Evolutionary conservation across 768 basidiomycete species (phyloP), one percentile per base, ranked within the genome.

Genomic region (Tricholoma terreum): DNA sequence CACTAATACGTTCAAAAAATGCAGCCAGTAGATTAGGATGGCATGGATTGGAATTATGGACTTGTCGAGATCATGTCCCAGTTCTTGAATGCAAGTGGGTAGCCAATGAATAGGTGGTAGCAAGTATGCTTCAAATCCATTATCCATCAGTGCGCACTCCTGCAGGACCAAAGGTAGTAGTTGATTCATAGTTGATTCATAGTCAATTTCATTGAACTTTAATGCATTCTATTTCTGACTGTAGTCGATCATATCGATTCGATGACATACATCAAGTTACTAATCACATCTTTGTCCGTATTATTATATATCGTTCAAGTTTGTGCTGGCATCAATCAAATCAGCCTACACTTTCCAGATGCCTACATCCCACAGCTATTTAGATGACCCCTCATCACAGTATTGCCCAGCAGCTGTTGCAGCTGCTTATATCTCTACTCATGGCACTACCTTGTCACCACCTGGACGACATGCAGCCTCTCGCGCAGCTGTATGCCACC

Each of bases 391-490:
- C 19, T 24, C 45, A 46, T 24, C 11, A 4, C 11, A 24, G 17
- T 46, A 46, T 46, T 46, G 45, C 45, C 45, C 45, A 46, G 45
- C 45, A 46, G 45, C 45, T 46, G 22, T 27, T 46, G 22, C 45
- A 27, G 45, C 45, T 24, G 45, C 45, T 24, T 46, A 46, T n/a
- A 33, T 17, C 22, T 46, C 45, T 46, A 46, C 45, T 27, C 22
- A 46, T 27, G 22, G 45, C 45, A 46, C 45, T n/a, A 27, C 45
- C 22, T 27, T 46, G 22, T 6, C 22, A 46, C 5, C 22, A 46
- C 24, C 45, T 15, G 12, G 17, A 46, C 2, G 10, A 46, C 45
- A 46, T 27, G 22, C 24, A 14, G 45, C 45, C 24, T 46, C 45
- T 46, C 1, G 12, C 19, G 45, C 17, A 46, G 14, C 19, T 27